These are phyloP conservation scores for Suhomyces sp. DNA, from an alignment of 805 yeast genomes.

Conservation along the genomic window DNA sequence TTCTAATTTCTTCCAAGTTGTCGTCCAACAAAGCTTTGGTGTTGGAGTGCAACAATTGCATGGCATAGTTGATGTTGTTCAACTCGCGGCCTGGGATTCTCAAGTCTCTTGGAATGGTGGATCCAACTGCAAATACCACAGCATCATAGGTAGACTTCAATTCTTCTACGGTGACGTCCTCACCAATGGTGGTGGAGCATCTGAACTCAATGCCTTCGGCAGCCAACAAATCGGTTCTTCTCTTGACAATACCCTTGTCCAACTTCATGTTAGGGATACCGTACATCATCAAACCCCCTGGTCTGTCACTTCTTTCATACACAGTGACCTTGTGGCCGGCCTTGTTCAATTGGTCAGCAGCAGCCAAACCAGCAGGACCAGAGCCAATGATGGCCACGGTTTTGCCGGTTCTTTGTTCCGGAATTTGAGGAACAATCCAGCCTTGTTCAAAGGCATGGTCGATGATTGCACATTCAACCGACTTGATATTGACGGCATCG, in stretches of 20 bases:
- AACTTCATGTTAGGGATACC: conserved; percentile 99
- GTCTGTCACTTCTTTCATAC: conserved; percentile 90
- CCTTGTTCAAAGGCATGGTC: conserved; percentile 96
- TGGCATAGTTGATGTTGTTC: conserved; percentile 89
- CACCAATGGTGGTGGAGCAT: conserved; percentile 78
- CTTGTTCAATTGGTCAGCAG: conserved; percentile 94
- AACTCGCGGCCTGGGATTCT: conserved; percentile 91
- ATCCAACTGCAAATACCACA: conserved; percentile 87
- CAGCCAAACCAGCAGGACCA: conserved; percentile 95
- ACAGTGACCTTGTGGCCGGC: conserved; percentile 94
- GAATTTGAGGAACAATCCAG: conserved; percentile 88
- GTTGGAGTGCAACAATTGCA: conserved; percentile 84
- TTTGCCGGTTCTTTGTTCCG: conserved; percentile 78
- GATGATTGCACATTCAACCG: conserved; percentile 92
- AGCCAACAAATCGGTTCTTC: conserved; percentile 85
- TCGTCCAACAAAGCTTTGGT: conserved; percentile 86
- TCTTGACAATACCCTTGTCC: conserved; percentile 87
- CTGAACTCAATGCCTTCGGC: conserved; percentile 87
- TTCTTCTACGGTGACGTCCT: conserved; percentile 70
- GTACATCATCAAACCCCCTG: conserved; percentile 96
- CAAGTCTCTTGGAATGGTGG: conserved; percentile 94
- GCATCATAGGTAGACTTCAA: conserved; percentile 70
- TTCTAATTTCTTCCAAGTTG: conserved; percentile 72
- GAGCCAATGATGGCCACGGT: conserved; percentile 87
- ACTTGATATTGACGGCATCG: conserved; percentile 94